Evolutionary conservation across 805 yeast species (phyloP), one percentile per base, ranked within the genome.

Genomic region (Hanseniaspora lachancei): DNA sequence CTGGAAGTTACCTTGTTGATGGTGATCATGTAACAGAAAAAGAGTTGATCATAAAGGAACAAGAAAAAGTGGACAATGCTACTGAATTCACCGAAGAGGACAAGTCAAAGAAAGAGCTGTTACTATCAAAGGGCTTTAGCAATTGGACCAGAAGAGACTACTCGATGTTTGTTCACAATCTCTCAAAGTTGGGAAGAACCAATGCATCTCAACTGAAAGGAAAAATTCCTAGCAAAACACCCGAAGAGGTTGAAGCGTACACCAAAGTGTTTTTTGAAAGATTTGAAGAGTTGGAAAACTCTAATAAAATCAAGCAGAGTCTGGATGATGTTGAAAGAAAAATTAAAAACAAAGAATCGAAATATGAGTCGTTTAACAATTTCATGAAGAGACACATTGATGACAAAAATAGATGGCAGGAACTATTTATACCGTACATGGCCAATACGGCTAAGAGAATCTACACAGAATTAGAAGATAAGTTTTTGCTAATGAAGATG

Each of bases 401-500:
- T 43, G 71, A 72, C n/a, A 41, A 32, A 0, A 78, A 76, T 57
- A 89, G 89, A 0, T 64, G 84, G 23, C 80, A 80, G 47, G 81
- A 82, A 44, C 68, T 86, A 66, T 69, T 68, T 4, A 80, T 86
- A 24, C 84, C 78, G 55, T 86, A 84, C 58, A 91, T 93, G 0
- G 89, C 89, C n/a, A 85, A 84, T 64, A 85, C 84, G 64, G 84
- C 93, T 13, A 84, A 85, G 63, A 71, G 89, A 61, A 75, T 84
- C 9, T 86, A 83, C 62, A 79, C 86, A 9, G 77, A 78, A 35
- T 66, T 75, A 0, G 95, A 86, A 63, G 95, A 86, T 63, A 73
- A 86, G 54, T 86, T 81, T 61, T 70, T 86, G 27, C 64, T 86
- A 50, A 61, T 76, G 32, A 76, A 79, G 55, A 83, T 82, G 0